phyloP scores from a whole-genome alignment of 495 filamentous ascomycete genomes.

The Tuber brumale region DNA sequence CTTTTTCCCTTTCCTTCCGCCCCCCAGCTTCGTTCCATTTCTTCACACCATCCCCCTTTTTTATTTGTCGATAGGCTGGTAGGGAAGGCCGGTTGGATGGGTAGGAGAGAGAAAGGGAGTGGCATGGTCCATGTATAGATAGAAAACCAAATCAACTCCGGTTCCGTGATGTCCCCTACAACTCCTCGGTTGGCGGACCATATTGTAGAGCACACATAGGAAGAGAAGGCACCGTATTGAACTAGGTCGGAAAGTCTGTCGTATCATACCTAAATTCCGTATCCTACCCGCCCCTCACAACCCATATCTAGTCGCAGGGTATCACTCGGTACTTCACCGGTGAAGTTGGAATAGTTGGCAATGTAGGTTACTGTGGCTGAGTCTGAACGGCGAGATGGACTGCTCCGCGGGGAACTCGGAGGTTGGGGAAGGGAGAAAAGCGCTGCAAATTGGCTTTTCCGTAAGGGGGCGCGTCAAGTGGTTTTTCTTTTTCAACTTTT shows the following conservation, averaged over 20 bases:
- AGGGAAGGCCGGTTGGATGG: background rate
- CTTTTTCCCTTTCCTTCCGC: background rate
- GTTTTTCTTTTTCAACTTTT: no score
- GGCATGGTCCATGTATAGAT: background rate
- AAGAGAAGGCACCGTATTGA: background rate
- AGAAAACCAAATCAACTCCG: background rate
- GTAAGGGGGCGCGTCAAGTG: no score
- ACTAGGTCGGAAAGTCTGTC: background rate
- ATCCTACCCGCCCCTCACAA: no score
- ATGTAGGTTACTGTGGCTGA: no score
- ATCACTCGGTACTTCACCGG: no score
- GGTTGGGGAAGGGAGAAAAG: no score
- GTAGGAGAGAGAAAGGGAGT: background rate
- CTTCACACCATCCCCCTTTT: background rate
- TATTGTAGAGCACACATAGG: background rate
- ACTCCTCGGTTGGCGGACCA: background rate
- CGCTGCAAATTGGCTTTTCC: no score
- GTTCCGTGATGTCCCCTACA: background rate
- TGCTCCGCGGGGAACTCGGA: no score
- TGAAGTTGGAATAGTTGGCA: no score
- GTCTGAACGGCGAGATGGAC: no score
- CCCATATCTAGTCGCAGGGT: no score
- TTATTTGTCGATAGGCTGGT: background rate
- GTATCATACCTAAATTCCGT: no score
- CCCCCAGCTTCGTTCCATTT: background rate